Evolutionary conservation across 441 rosid genomes (phyloP).

Genomic region (Dalechampia spathulata): DNA sequence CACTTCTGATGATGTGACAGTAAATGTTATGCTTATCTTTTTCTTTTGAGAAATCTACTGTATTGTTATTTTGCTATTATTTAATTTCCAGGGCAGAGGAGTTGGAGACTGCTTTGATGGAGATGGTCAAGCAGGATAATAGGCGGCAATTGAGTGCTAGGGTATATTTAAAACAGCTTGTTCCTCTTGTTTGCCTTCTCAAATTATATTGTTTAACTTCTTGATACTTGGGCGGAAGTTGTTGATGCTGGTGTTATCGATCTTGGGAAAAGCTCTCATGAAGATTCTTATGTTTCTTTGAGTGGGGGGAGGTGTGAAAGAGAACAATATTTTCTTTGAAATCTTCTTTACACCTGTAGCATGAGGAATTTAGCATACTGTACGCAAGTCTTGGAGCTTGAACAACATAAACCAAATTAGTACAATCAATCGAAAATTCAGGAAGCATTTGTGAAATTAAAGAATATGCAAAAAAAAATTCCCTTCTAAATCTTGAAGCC

Average conservation of each 20-base stretch:
- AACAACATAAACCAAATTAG: too few species aligned
- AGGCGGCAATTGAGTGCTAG: slow-evolving; percentile 84
- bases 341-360: neutral
- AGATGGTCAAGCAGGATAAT: slow-evolving; percentile 95
- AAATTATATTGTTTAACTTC: neutral
- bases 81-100: slow-evolving; percentile 78
- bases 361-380: neutral
- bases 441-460: too few species aligned
- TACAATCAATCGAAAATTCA: too few species aligned
- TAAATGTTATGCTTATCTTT: too few species aligned
- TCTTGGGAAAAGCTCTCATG: neutral
- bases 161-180: slow-evolving; percentile 32
- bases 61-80: slow-evolving; percentile 11
- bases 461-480: neutral
- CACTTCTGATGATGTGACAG: too few species aligned
- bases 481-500: neutral
- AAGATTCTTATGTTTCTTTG: neutral
- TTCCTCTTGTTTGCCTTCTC: neutral
- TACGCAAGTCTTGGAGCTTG: too few species aligned
- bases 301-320: too few species aligned
- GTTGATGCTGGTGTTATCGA: neutral
- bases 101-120: slow-evolving; percentile 98
- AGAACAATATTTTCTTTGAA: neutral
- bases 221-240: neutral
- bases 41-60: too few species aligned